phyloP scores from a whole-genome alignment of 1,139 yeast species.

The Yamadazyma atmosphaerica region DNA sequence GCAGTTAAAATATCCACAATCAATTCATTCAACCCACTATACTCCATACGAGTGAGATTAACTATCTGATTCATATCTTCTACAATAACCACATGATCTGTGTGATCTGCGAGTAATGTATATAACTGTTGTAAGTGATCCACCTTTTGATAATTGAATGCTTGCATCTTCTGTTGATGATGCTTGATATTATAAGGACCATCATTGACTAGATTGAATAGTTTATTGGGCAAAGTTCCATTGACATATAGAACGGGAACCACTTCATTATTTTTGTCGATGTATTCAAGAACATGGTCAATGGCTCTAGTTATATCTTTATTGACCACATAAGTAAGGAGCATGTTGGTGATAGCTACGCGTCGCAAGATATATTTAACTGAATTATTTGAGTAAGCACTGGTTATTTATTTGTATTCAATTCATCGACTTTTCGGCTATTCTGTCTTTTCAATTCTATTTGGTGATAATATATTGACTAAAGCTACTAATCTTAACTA shows the following conservation, averaged over 20 bases:
- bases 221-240: slow-evolving; percentile 17
- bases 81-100: slow-evolving; percentile 9
- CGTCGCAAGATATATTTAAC: not conserved
- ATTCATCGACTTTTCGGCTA: too few species aligned
- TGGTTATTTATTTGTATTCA: too few species aligned
- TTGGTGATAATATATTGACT: too few species aligned
- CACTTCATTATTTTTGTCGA: slow-evolving; percentile 1
- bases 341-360: not conserved
- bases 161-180: slow-evolving; percentile 11
- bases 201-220: slow-evolving; percentile 13
- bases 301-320: slow-evolving; percentile 9
- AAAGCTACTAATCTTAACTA: too few species aligned
- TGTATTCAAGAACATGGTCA: slow-evolving; percentile 7
- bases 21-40: slow-evolving; percentile 14
- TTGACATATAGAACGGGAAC: slow-evolving; percentile 16
- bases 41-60: slow-evolving; percentile 10
- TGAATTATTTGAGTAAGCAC: too few species aligned
- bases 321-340: slow-evolving; percentile 12
- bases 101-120: slow-evolving; percentile 3
- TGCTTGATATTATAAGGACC: slow-evolving; percentile 10
- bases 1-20: slow-evolving; percentile 14
- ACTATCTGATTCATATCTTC: slow-evolving; percentile 16
- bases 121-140: slow-evolving; percentile 10
- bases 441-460: too few species aligned
- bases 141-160: slow-evolving; percentile 18